A percentile compares a stretch with the other conserved stretches of the same genome.
Conservation (phyloP, 208 protist species). For the Strigomonas culicis region DNA sequence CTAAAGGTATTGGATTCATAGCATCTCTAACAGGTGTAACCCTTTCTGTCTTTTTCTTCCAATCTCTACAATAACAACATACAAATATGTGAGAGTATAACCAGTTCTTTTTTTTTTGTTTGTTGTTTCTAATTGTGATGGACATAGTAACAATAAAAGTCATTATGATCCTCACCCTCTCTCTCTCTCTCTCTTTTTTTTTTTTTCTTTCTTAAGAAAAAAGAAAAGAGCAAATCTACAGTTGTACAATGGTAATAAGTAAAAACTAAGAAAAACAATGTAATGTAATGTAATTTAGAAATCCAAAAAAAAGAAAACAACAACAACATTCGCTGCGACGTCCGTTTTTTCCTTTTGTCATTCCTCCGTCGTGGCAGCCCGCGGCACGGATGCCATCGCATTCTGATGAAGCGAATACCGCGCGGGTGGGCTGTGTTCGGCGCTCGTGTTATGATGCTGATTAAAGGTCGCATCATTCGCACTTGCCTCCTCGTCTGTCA, state of each 20-base stretch:
- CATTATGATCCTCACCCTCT: neutral
- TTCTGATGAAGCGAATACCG: neutral
- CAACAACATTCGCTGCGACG: too few relatives aligned
- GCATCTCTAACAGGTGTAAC: too few relatives aligned
- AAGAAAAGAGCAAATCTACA: too few relatives aligned
- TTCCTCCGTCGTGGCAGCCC: too few relatives aligned
- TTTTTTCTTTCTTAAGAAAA: neutral
- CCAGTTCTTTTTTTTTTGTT: conserved; percentile 10
- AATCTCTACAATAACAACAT: too few relatives aligned
- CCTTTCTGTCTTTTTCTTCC: too few relatives aligned
- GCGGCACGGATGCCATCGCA: too few relatives aligned
- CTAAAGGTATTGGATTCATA: neutral
- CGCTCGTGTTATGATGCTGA: too few relatives aligned
- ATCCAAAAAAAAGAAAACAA: neutral
- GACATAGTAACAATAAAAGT: conserved; percentile 1
- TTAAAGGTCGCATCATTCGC: neutral
- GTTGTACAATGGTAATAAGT: neutral
- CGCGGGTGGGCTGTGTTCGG: neutral
- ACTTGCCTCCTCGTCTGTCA: neutral
- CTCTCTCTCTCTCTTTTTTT: neutral
- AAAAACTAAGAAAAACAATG: neutral
- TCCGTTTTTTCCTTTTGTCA: too few relatives aligned
- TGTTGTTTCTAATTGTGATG: too few relatives aligned
- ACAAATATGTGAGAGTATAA: too few relatives aligned
- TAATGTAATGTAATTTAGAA: neutral